A percentile compares a stretch with the other conserved stretches of the same genome.
These are phyloP conservation scores for Phytophthora pluvialis DNA, from an alignment of 352 stramenopile genomes.

Conservation along the genomic window DNA sequence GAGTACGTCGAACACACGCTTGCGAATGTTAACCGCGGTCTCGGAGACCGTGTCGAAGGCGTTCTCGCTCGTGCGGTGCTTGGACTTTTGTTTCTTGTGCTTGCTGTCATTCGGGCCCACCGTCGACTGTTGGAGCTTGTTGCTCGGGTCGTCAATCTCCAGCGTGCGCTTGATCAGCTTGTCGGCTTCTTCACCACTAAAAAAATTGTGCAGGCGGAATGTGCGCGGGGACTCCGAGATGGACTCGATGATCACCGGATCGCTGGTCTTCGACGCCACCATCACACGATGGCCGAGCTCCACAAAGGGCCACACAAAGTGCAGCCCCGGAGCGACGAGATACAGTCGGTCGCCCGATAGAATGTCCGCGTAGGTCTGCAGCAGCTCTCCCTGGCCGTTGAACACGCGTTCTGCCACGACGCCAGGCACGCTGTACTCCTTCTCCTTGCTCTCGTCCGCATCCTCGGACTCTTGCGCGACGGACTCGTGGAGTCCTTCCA, in stretches of 20 bases:
- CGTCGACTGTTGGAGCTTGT: conserved; percentile 85
- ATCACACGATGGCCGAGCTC: conserved; percentile 77
- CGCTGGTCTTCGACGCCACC: conserved; percentile 54
- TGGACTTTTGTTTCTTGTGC: conserved; percentile 72
- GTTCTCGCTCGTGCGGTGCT: conserved; percentile 87
- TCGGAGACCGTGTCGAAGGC: conserved; percentile 87
- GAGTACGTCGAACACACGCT: conserved; percentile 91
- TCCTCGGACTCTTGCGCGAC: conserved; percentile 18
- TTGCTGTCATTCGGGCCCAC: conserved; percentile 65
- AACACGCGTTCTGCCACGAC: conserved; percentile 74
- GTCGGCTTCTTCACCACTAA: conserved; percentile 81
- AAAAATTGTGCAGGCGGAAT: conserved; percentile 91
- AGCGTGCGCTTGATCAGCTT: conserved; percentile 80
- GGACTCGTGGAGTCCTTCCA: conserved; percentile 56
- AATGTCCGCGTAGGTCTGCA: conserved; percentile 67
- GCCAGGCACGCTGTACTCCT: conserved; percentile 33
- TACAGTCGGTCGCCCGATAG: conserved; percentile 64
- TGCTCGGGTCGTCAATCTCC: conserved; percentile 80
- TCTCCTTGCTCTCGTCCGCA: conserved; percentile 20
- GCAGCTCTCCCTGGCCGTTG: conserved; percentile 63
- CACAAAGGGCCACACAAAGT: conserved; percentile 86
- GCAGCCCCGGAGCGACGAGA: conserved; percentile 69
- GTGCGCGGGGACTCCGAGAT: conserved; percentile 82
- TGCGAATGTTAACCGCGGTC: conserved; percentile 75
- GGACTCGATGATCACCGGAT: conserved; percentile 76